Evolutionary conservation across 1,139 yeast species (phyloP).

Genomic region (Blastobotrys elegans): DNA sequence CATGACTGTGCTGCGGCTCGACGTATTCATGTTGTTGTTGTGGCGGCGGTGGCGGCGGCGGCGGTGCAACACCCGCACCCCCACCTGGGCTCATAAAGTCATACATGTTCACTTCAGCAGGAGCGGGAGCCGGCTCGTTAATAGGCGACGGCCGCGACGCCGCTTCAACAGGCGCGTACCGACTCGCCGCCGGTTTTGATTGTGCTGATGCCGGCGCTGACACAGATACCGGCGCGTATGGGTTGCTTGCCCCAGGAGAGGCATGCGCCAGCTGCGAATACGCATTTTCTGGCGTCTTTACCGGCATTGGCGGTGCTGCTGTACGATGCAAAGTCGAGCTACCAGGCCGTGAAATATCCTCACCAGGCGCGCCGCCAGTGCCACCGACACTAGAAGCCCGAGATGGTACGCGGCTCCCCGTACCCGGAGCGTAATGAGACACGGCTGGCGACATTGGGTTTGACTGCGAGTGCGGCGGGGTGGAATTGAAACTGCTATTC

Average conservation of each 20-base stretch:
- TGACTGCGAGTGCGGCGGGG: background rate
- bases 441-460: slow-evolving; percentile 6
- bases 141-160: background rate
- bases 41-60: slow-evolving; percentile 2
- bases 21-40: background rate
- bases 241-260: slow-evolving; percentile 1
- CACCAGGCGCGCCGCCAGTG: background rate
- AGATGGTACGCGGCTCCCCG: slow-evolving; percentile 4
- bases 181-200: background rate
- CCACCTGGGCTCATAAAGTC: slow-evolving; percentile 14
- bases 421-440: background rate
- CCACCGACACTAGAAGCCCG: slow-evolving; percentile 10
- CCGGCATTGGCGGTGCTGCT: background rate
- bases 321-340: background rate
- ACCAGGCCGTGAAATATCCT: slow-evolving; percentile 6
- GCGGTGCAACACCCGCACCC: slow-evolving; percentile 8
- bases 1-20: background rate
- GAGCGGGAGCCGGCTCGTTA: background rate
- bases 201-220: background rate
- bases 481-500: background rate
- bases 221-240: slow-evolving; percentile 7
- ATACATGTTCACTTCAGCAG: slow-evolving; percentile 14
- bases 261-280: background rate
- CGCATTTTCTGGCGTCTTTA: slow-evolving; percentile 8
- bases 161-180: slow-evolving; percentile 11